Percentiles rank a stretch among this genome's conserved stretches.
These are phyloP conservation scores for Diphasiastrum complanatum DNA, from an alignment of 83 land plant species.

Conservation along the genomic window DNA sequence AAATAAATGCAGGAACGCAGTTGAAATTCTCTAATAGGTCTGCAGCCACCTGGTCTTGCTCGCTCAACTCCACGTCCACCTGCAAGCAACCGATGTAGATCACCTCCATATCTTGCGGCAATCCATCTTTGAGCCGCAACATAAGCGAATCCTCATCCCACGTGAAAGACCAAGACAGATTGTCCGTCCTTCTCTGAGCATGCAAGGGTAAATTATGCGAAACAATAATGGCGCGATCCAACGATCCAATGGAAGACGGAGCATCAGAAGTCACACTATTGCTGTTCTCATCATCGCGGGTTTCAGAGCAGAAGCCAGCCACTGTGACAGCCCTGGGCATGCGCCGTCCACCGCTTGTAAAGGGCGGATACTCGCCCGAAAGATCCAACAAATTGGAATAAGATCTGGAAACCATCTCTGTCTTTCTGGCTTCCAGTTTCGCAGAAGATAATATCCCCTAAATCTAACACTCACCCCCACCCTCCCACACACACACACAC, in stretches of 20 bases:
- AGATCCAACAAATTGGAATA: conserved; percentile 22
- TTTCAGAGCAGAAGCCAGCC: conserved; percentile 15
- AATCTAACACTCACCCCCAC: too few species aligned
- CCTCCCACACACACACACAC: too few species aligned
- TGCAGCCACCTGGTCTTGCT: conserved; percentile 26
- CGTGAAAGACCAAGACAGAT: conserved; percentile 8
- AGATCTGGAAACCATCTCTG: conserved; percentile 14
- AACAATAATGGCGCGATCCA: conserved; percentile 16
- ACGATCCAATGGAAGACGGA: conserved; percentile 9
- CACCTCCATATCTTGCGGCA: conserved; percentile 26
- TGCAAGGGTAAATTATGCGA: conserved; percentile 13
- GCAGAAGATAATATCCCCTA: too few species aligned
- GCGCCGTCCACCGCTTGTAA: background rate
- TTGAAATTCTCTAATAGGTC: conserved; percentile 23
- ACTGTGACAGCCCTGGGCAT: conserved; percentile 16
- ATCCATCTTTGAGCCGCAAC: conserved; percentile 15
- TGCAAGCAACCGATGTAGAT: conserved; percentile 25
- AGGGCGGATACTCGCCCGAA: conserved; percentile 13
- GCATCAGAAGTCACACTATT: conserved; percentile 14
- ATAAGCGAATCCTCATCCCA: conserved; percentile 22
- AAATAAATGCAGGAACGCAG: conserved; percentile 26
- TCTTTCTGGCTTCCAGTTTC: too few species aligned
- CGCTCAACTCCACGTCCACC: conserved; percentile 19
- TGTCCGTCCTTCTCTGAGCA: conserved; percentile 6
- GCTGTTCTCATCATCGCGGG: conserved; percentile 6